Evolutionary conservation across 2,329 filamentous ascomycete genomes (phyloP), one percentile per base, ranked within the genome.

Genomic region (Xylariaceae sp.): DNA sequence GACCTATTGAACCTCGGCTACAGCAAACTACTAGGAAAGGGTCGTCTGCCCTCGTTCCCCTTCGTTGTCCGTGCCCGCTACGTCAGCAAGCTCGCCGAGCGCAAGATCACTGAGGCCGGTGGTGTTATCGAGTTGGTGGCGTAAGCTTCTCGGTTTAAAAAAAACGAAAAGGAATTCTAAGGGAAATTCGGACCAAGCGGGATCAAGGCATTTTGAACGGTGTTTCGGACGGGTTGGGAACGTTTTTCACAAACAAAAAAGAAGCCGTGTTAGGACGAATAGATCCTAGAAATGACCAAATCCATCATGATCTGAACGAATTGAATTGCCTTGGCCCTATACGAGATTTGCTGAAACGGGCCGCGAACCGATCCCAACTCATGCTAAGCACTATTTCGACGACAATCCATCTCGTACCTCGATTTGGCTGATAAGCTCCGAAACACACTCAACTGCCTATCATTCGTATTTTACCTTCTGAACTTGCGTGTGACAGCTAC

Each of bases 11-110:
- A 91, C 70, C 87, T 96, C 76, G 95, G 95, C 70, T 99, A 97
- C 86, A 88, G 91, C 74, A 99, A 99, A 83, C 85, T 99, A 67
- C 88, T 99, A 73, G 94, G 94, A 76, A 99, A 99, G 87, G 94
- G 95, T 77, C 87, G 92, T 73, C 81, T 99, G 70, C 92, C 94
- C 71, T 82, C 92, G 73, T 84, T 97, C 71, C 94, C 94, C 67
- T 77, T 99, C 70, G 89, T 99, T 71, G 91, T 99, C 67, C 90
- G 90, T 73, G 94, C 94, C 67, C 84, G 94, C 75, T 97, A 91
- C 82, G 89, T 99, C 78, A 91, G 86, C 83, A 88, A 89, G 75
- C 85, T 96, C 76, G 94, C 94, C 67, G 95, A 99, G 87, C 83
- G 89, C 81, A 99, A 99, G 88, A 96, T 99, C 79, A 96, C 89